These are phyloP conservation scores for Neofusicoccum kwambonambiense DNA, from an alignment of 2,329 filamentous ascomycete genomes.

Conservation along the genomic window DNA sequence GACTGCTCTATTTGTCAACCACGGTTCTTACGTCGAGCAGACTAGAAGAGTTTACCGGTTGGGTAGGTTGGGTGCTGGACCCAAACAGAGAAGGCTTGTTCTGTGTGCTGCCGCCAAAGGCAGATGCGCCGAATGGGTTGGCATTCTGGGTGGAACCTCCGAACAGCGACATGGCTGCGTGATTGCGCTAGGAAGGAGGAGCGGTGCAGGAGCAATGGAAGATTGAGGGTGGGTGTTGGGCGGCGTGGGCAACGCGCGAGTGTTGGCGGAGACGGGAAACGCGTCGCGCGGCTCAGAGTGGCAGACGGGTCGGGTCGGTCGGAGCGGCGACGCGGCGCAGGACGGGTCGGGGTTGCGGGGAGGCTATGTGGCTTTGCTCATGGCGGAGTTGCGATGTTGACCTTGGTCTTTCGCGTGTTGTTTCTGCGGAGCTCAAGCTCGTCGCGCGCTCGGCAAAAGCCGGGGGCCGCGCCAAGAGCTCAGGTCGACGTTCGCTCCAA, in stretches of 20 bases:
- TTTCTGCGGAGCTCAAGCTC: slow-evolving; percentile 6
- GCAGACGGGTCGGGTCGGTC: background rate
- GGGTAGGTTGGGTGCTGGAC: background rate
- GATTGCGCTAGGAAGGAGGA: background rate
- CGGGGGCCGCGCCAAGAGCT: slow-evolving; percentile 2
- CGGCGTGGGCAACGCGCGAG: background rate
- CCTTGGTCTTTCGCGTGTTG: slow-evolving; percentile 5
- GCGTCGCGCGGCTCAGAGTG: background rate
- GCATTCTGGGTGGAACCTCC: background rate
- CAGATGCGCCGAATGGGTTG: slow-evolving; percentile 1
- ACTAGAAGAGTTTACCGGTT: background rate
- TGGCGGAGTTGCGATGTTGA: background rate
- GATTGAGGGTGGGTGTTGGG: background rate
- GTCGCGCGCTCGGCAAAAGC: slow-evolving; percentile 5
- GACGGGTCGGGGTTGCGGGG: background rate
- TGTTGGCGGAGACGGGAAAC: background rate
- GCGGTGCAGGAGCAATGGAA: background rate
- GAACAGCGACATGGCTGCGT: slow-evolving; percentile 7
- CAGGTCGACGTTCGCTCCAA: slow-evolving; percentile 16
- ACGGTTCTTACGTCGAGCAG: background rate
- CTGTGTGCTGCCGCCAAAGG: slow-evolving; percentile 13
- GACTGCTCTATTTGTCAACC: background rate
- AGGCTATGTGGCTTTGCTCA: background rate
- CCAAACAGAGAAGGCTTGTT: slow-evolving; percentile 16
- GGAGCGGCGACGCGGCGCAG: background rate